These are phyloP conservation scores for Clarireedia homoeocarpa DNA, from an alignment of 2,329 filamentous ascomycete genomes.

Conservation along the genomic window DNA sequence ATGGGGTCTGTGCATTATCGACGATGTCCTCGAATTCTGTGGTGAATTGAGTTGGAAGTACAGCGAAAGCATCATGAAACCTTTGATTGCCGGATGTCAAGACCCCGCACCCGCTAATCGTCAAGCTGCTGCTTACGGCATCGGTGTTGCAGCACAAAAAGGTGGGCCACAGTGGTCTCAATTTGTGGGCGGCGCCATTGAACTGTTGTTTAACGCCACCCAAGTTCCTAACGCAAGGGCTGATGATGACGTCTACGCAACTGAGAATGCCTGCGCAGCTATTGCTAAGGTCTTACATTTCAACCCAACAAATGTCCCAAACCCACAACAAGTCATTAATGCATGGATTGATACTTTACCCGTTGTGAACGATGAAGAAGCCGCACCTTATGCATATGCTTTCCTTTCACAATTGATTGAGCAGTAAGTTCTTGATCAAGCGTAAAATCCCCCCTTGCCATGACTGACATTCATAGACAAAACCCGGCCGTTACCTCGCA, in stretches of 20 bases:
- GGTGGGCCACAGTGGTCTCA: conserved; percentile 81
- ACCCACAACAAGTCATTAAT: conserved; percentile 66
- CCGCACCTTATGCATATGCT: conserved; percentile 89
- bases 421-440: conserved; percentile 59
- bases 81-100: conserved; percentile 77
- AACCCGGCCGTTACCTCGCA: conserved; percentile 74
- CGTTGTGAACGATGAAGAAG: conserved; percentile 92
- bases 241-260: conserved; percentile 94
- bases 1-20: conserved; percentile 98
- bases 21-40: conserved; percentile 96
- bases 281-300: conserved; percentile 96
- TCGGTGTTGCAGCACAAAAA: conserved; percentile 90
- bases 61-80: conserved; percentile 76
- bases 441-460: not conserved
- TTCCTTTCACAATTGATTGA: conserved; percentile 89
- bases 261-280: conserved; percentile 92
- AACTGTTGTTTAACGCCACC: conserved; percentile 76
- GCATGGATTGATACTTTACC: conserved; percentile 90
- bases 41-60: conserved; percentile 83
- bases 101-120: conserved; percentile 85
- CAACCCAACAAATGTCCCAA: conserved; percentile 68
- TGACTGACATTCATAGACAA: conserved; percentile 51
- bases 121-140: conserved; percentile 92
- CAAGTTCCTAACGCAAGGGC: conserved; percentile 73
- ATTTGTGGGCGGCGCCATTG: conserved; percentile 74